A percentile compares a stretch with the other conserved stretches of the same genome.
Evolutionary conservation across 2,329 filamentous ascomycete genomes (phyloP).

Genomic region (Arachnomyces sp.): DNA sequence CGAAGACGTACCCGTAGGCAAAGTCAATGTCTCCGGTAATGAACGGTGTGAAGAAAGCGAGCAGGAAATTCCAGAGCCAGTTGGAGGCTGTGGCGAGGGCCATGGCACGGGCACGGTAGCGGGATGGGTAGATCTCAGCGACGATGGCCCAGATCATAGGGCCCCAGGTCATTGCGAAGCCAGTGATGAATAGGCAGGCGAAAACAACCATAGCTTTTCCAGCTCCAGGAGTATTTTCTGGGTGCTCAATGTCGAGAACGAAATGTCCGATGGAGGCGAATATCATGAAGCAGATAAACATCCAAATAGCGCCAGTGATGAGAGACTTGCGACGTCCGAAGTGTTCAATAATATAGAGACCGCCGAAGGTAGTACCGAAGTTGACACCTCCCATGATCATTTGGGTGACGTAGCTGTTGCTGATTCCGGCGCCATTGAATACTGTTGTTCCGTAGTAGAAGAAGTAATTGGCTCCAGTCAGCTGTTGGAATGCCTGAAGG

Average conservation of each 20-base stretch:
- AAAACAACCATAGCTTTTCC: conserved; percentile 64
- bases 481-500: conserved; percentile 41
- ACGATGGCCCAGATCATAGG: conserved; percentile 45
- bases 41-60: conserved; percentile 73
- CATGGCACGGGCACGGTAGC: conserved; percentile 63
- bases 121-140: conserved; percentile 38
- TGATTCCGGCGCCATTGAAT: conserved; percentile 58
- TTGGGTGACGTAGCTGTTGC: conserved; percentile 58
- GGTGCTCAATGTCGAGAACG: conserved; percentile 31
- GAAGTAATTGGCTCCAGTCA: conserved; percentile 43
- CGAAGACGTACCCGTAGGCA: conserved; percentile 70
- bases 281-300: conserved; percentile 52
- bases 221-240: conserved; percentile 35
- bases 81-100: conserved; percentile 69
- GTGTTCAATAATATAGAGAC: conserved; percentile 61
- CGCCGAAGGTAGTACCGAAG: conserved; percentile 57
- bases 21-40: conserved; percentile 66
- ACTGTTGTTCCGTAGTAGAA: conserved; percentile 51
- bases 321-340: conserved; percentile 61
- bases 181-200: conserved; percentile 65
- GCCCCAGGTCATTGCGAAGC: conserved; percentile 64
- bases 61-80: conserved; percentile 69
- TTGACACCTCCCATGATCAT: conserved; percentile 63
- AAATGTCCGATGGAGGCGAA: conserved; percentile 54
- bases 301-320: conserved; percentile 59